Conservation (phyloP, 345 rosid species). For the Populus deltoides region DNA sequence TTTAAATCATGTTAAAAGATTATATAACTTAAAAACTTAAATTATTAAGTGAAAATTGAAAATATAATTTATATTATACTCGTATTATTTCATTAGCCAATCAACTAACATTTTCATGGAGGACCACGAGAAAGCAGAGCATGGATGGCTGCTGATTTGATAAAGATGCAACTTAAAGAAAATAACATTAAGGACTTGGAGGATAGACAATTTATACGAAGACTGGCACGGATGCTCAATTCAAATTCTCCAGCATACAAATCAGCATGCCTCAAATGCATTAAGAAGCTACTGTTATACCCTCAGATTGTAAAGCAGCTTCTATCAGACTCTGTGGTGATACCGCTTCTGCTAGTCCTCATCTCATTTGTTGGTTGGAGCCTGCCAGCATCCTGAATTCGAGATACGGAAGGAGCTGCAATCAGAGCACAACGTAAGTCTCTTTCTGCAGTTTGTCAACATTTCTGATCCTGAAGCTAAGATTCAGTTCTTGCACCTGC, state of each 20-base stretch:
- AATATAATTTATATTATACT: no score
- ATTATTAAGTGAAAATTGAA: no score
- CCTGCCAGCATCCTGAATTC: slow-evolving; percentile 33
- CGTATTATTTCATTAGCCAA: background rate
- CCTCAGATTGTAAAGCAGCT: slow-evolving; percentile 36
- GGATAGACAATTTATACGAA: slow-evolving; percentile 36
- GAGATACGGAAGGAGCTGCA: slow-evolving; percentile 43
- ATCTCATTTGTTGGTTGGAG: slow-evolving; percentile 31
- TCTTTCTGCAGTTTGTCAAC: slow-evolving; percentile 33
- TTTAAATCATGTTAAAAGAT: no score
- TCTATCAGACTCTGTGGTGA: slow-evolving; percentile 34
- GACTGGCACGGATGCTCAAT: slow-evolving; percentile 43
- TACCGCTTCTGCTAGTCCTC: slow-evolving; percentile 38
- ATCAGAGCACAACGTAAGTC: slow-evolving; percentile 39
- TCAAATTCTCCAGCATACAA: slow-evolving; percentile 39
- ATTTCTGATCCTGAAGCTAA: slow-evolving; percentile 30
- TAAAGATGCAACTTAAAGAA: slow-evolving; percentile 43
- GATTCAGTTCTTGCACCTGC: slow-evolving; percentile 43
- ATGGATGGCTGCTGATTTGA: slow-evolving; percentile 44
- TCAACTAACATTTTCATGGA: slow-evolving; percentile 4
- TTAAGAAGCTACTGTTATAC: slow-evolving; percentile 39
- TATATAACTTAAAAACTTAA: no score
- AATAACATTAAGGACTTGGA: slow-evolving; percentile 30
- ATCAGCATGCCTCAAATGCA: slow-evolving; percentile 40
- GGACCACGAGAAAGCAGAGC: slow-evolving; percentile 46